A percentile compares a stretch with the other conserved stretches of the same genome.
These are phyloP conservation scores for Saccharomycopsis sp. DNA, from an alignment of 805 yeast species.

Conservation along the genomic window DNA sequence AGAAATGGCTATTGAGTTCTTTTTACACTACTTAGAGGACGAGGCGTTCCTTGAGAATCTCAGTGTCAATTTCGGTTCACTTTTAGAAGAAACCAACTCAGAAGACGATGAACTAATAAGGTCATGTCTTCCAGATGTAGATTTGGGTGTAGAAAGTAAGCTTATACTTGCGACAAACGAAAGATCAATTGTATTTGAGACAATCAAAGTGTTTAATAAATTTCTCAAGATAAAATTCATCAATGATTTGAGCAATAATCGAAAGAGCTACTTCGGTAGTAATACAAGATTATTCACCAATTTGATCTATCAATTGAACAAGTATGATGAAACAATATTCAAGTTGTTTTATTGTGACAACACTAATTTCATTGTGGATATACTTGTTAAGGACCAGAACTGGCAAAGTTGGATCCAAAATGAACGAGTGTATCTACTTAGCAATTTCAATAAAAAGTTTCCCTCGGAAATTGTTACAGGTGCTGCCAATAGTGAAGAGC, in stretches of 20 bases:
- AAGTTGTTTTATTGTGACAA: constrained; percentile 13
- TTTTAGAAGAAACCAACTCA: not conserved
- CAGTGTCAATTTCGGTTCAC: not conserved
- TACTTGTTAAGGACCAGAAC: constrained; percentile 7
- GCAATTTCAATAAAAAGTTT: constrained; percentile 14
- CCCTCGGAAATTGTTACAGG: constrained; percentile 3
- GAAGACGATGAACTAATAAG: not conserved
- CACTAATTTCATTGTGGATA: constrained; percentile 5
- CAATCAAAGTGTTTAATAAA: constrained; percentile 16
- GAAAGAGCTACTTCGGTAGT: constrained; percentile 7
- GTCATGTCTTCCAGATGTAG: not conserved
- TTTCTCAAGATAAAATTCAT: constrained; percentile 16
- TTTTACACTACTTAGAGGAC: constrained; percentile 13
- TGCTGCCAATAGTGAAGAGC: not conserved
- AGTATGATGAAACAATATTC: constrained; percentile 12
- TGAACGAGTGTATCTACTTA: constrained; percentile 5
- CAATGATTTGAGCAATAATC: constrained; percentile 15
- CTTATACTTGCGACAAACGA: not conserved
- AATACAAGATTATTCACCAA: constrained; percentile 18
- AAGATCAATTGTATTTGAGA: constrained; percentile 5
- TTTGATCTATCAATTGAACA: constrained; percentile 18
- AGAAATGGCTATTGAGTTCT: constrained; percentile 18
- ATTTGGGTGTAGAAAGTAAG: not conserved
- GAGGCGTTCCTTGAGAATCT: constrained; percentile 5
- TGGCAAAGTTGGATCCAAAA: constrained; percentile 15